Base-by-base conservation (phyloP, 371 early-diverging fungal genomes). In the Mortierella sp. region DNA sequence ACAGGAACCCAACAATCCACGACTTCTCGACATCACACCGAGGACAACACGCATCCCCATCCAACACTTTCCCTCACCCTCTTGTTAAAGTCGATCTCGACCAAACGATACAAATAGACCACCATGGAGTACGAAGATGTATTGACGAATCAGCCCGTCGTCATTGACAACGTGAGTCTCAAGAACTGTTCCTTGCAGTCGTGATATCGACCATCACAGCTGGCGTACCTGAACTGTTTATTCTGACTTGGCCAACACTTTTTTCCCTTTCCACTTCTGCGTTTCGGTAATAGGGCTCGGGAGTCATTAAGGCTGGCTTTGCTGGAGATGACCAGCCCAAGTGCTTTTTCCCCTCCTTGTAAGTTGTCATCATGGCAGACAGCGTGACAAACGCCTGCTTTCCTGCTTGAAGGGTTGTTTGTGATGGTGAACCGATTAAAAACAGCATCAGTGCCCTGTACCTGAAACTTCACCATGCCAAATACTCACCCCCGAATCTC, bases 281-380 rank as follows among this genome's bases (percentile, higher is more conserved):
- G 4, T 32, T 71, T 38, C 58, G 55, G 24, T 18, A 98, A 99
- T 99, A 99, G 93, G 99, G 99, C 88, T 99, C 99, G 91, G 99
- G 99, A 91, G 99, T 99, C 98, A 99, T 99, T 94, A 99, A 99
- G 94, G 99, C 99, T 92, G 99, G 99, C 89, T 99, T 99, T 90
- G 99, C 99, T 90, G 99, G 99, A 88, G 99, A 99, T 93, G 99
- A 99, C 91, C 99, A 99, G 75, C 99, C 99, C 79, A 97, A 84
- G 79, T 84, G 85, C 70, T 84, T 84, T 41, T 84, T 84, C 77
- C 85, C 85, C 16, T 78, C 85, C 10, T 84, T 84, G 85, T 84
- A 84, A 77, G 83, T 74, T 24, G 38, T 68, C 68, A 68, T 68
- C 68, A 24, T 41, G 68, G 24, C 21, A 24, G 35, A 24, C 68